A percentile compares a stretch with the other conserved stretches of the same genome.
phyloP scores from a whole-genome alignment of 1,284 basidiomycete species.

The Phlebopus sp. region DNA sequence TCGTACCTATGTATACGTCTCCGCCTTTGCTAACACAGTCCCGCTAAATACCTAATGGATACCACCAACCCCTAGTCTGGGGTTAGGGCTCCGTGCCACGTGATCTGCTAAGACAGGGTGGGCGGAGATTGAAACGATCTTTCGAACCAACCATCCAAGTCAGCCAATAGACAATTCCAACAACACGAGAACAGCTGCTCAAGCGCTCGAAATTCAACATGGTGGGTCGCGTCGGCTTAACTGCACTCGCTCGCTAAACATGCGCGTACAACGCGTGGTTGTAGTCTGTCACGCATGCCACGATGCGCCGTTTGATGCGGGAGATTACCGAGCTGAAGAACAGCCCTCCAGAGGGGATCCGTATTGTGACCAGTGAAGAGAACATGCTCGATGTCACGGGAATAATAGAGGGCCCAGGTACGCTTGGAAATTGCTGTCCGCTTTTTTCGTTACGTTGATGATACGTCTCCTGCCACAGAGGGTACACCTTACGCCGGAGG shows the following conservation, averaged over 20 bases:
- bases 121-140: constrained; percentile 27
- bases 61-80: constrained; percentile 3
- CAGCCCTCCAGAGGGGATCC: constrained; percentile 85
- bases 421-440: constrained; percentile 24
- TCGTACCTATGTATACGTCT: background rate
- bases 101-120: constrained; percentile 24
- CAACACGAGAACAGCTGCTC: constrained; percentile 7
- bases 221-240: constrained; percentile 17
- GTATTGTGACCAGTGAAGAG: constrained; percentile 80
- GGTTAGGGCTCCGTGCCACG: constrained; percentile 17
- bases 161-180: constrained; percentile 12
- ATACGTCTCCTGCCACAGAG: constrained; percentile 42
- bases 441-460: constrained; percentile 16
- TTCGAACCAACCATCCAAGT: constrained; percentile 23
- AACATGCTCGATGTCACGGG: constrained; percentile 81
- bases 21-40: too few species aligned
- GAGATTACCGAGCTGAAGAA: constrained; percentile 78
- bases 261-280: background rate
- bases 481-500: constrained; percentile 92
- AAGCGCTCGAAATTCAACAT: constrained; percentile 15
- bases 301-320: constrained; percentile 77
- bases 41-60: too few species aligned
- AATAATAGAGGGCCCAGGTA: constrained; percentile 78
- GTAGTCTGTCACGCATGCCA: constrained; percentile 49
- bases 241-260: background rate